Base-by-base conservation (phyloP, 345 rosid species). In the Pistacia integerrima region DNA sequence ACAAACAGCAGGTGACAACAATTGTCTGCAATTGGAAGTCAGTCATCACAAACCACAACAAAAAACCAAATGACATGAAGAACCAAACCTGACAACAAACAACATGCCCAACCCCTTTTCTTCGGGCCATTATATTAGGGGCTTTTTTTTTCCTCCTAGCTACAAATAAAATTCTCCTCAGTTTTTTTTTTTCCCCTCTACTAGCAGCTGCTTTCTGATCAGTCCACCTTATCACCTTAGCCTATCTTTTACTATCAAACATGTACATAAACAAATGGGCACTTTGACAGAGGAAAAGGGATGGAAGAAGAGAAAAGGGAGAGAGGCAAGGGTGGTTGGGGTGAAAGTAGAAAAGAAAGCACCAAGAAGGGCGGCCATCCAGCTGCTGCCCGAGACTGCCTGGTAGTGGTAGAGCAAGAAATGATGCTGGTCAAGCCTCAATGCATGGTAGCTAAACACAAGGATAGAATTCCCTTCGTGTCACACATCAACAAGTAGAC, bases 221-320 rank as follows among this genome's bases (percentile, higher is more conserved):
- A 76, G 80, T 82, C 76, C 82, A 63, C 70, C 78, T 74, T 58
- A 64, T 74, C 82, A 67, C 49, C 78, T 78, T 58, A 55, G 69
- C 80, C 85, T 82, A 75, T 77, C 81, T 84, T 54, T 84, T 78
- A 84, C 83, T 75, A 84, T 79, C 78, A 79, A 80, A 81, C 91
- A 88, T 86, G 78, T 83, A 84, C 89, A 88, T 74, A 78, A 74
- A 81, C 72, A 73, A 75, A 72, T 80, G 73, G 77, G 74, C 55
- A 59, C 58, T 74, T 72, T 52, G 44, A 73, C 25, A n/a, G 61
- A 48, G n/a, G 44, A 35, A 73, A 35, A 46, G 68, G 74, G 0
- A 10, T 44, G 41, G 51, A 16, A 8, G 18, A 44, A 61, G 69
- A 77, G 62, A 72, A 74, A 79, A 46, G 46, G 61, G 61, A 25